Conservation (phyloP, 768 basidiomycete genomes). For the Lanmaoa pseudosensibilis region DNA sequence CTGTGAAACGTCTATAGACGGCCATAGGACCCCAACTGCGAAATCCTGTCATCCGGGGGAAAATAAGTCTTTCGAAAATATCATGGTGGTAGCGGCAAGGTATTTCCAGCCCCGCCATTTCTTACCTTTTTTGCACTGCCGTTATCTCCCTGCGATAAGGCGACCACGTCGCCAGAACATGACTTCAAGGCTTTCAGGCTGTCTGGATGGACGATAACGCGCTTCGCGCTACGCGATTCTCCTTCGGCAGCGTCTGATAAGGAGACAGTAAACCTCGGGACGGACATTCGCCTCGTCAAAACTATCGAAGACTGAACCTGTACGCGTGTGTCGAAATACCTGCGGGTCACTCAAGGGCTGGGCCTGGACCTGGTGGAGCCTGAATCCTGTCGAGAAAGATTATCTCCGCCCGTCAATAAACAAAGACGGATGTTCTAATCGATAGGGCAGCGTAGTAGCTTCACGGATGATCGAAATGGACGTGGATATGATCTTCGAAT, state of each 20-base stretch:
- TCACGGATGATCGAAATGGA: constrained; percentile 11
- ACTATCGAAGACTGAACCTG: neutral
- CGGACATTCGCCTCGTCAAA: constrained; percentile 16
- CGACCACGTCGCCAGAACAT: constrained; percentile 68
- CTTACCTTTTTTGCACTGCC: constrained; percentile 36
- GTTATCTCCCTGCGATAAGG: constrained; percentile 45
- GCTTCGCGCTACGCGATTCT: constrained; percentile 54
- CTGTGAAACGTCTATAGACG: constrained; percentile 59
- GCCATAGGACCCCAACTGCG: constrained; percentile 74
- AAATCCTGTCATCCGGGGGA: constrained; percentile 45
- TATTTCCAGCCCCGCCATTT: constrained; percentile 12
- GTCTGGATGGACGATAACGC: constrained; percentile 64
- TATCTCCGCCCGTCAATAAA: constrained; percentile 1
- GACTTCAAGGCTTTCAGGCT: constrained; percentile 58
- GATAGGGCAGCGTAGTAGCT: constrained; percentile 1
- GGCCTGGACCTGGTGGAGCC: neutral
- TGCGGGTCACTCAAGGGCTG: neutral
- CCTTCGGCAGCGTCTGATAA: constrained; percentile 36
- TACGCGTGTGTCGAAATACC: neutral
- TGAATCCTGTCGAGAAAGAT: constrained; percentile 5
- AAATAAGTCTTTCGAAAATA: constrained; percentile 18
- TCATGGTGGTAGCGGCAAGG: constrained; percentile 2
- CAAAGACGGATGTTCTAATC: neutral
- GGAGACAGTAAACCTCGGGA: constrained; percentile 39
- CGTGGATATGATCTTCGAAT: constrained; percentile 3